Conservation (phyloP, 257 asterid genomes). For the Fraxinus cuspidata region DNA sequence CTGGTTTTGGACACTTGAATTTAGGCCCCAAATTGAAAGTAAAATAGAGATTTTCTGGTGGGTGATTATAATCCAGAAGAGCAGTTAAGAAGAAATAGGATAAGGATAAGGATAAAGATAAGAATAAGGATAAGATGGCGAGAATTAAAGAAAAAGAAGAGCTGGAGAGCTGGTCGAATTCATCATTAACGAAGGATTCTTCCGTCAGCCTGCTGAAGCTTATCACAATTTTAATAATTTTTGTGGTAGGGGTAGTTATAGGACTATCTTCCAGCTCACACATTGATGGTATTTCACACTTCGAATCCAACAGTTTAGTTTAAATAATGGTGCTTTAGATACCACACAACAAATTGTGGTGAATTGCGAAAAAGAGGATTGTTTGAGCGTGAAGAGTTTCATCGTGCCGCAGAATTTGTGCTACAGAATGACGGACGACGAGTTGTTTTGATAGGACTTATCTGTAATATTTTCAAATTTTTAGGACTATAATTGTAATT, state of each 20-base stretch:
- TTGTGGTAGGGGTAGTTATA: slow-evolving; percentile 81
- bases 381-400: slow-evolving; percentile 59
- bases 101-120: too few relatives aligned
- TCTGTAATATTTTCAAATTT: too few relatives aligned
- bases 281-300: slow-evolving; percentile 58
- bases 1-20: slow-evolving; percentile 25
- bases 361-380: slow-evolving; percentile 49
- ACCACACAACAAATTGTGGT: slow-evolving; percentile 30
- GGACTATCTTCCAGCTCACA: slow-evolving; percentile 87
- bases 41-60: neutral
- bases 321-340: slow-evolving; percentile 33
- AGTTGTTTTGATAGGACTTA: slow-evolving; percentile 89
- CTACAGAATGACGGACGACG: slow-evolving; percentile 76
- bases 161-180: slow-evolving; percentile 33
- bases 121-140: slow-evolving; percentile 42
- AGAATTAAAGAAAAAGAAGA: slow-evolving; percentile 66
- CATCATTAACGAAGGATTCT: slow-evolving; percentile 49
- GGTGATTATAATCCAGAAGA: neutral
- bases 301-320: slow-evolving; percentile 43
- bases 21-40: slow-evolving; percentile 1
- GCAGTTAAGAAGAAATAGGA: slow-evolving; percentile 2
- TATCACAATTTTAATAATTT: slow-evolving; percentile 57
- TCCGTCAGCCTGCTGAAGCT: slow-evolving; percentile 60
- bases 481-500: too few relatives aligned
- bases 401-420: slow-evolving; percentile 46